Percentiles rank a stretch among this genome's conserved stretches.
Evolutionary conservation across 768 basidiomycete species (phyloP).

Genomic region (Fibroporia radiculosa): DNA sequence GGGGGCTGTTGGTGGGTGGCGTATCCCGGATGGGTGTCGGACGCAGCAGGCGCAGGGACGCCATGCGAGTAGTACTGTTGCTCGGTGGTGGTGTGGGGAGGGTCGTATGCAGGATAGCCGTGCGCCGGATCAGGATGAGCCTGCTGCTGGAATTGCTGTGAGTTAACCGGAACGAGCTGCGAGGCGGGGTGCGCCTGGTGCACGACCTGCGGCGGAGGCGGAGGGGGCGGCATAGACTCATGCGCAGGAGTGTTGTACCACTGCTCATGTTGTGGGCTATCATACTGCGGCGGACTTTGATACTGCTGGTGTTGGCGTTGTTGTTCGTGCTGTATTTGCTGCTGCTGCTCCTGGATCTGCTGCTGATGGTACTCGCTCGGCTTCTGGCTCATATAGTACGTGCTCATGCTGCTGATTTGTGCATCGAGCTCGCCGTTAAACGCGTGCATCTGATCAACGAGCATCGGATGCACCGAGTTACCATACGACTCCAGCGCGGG

Average conservation of each 20-base stretch:
- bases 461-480: constrained; percentile 22
- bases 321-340: not conserved
- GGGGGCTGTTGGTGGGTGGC: not conserved
- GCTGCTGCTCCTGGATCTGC: constrained; percentile 4
- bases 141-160: not conserved
- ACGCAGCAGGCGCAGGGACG: not conserved
- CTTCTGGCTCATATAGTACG: constrained; percentile 9
- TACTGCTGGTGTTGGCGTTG: not conserved
- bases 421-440: constrained; percentile 23
- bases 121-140: not conserved
- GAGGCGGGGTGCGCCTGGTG: not conserved
- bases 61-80: not conserved
- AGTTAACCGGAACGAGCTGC: constrained; percentile 1
- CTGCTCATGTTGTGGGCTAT: not conserved
- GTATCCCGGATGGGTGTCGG: not conserved
- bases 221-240: not conserved
- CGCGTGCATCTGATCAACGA: constrained; percentile 23
- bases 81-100: not conserved
- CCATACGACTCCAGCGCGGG: constrained; percentile 17
- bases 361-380: constrained; percentile 2
- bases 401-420: constrained; percentile 18
- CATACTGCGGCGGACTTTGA: constrained; percentile 3
- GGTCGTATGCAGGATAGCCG: not conserved
- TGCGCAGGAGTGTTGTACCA: not conserved
- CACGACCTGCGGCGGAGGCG: not conserved